These are phyloP conservation scores for Blastocystis sp. DNA, from an alignment of 352 stramenopile species.

Conservation along the genomic window DNA sequence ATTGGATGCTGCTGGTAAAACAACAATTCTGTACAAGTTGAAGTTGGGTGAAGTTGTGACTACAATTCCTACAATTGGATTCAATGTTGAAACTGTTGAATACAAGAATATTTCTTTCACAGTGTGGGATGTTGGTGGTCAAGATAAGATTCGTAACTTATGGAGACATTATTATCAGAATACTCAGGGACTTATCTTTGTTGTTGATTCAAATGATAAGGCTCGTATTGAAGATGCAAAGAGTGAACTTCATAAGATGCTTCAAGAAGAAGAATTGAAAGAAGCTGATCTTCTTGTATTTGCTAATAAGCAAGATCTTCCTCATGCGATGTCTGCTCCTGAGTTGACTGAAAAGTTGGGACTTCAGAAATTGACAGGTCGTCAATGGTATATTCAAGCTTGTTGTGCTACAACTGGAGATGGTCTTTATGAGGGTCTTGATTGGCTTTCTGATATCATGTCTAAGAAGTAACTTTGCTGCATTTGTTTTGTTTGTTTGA, in stretches of 20 bases:
- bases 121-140: conserved; percentile 96
- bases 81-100: conserved; percentile 99
- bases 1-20: conserved; percentile 90
- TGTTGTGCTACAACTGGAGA: conserved; percentile 96
- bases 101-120: conserved; percentile 99
- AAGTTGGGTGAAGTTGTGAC: conserved; percentile 88
- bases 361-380: conserved; percentile 86
- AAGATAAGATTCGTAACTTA: conserved; percentile 91
- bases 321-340: conserved; percentile 90
- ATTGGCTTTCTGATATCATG: conserved; percentile 86
- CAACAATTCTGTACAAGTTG: conserved; percentile 84
- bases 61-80: conserved; percentile 75
- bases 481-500: no score
- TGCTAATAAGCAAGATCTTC: conserved; percentile 98
- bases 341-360: conserved; percentile 97
- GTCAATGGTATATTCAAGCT: conserved; percentile 98
- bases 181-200: conserved; percentile 97
- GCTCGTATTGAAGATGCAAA: conserved; percentile 90
- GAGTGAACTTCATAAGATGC: conserved; percentile 93
- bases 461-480: conserved; percentile 69
- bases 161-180: conserved; percentile 99
- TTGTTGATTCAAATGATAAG: conserved; percentile 95
- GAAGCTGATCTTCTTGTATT: conserved; percentile 93
- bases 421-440: conserved; percentile 94
- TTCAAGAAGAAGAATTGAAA: conserved; percentile 93